Percentiles rank a stretch among this genome's conserved stretches.
Conservation (phyloP, 495 filamentous ascomycete genomes). For the Xanthoparmelia taractica region DNA sequence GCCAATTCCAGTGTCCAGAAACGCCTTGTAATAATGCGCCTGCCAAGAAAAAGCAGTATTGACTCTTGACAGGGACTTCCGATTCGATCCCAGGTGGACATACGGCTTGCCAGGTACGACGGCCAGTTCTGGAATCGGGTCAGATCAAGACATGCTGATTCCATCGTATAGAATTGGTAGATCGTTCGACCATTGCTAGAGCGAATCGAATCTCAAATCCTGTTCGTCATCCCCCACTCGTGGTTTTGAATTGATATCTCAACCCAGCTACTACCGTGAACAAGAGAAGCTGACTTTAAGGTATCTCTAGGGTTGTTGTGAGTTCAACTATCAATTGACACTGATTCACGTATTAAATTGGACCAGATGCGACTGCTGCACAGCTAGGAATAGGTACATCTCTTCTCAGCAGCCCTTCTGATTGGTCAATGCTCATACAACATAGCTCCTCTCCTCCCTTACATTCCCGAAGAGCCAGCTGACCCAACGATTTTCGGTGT, state of each 20-base stretch:
- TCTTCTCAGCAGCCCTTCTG: background rate
- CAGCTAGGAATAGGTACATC: constrained; percentile 52
- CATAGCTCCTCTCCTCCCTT: constrained; percentile 73
- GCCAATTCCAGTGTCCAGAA: background rate
- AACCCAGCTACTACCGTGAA: background rate
- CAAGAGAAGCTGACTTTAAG: background rate
- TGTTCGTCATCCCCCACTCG: constrained; percentile 58
- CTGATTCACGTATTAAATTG: background rate
- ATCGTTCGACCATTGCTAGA: constrained; percentile 65
- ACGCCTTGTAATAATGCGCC: background rate
- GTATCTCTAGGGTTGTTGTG: background rate
- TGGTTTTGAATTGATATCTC: background rate
- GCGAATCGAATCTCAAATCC: constrained; percentile 89
- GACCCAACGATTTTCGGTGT: constrained; percentile 87
- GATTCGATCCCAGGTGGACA: constrained; percentile 85
- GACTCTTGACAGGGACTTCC: constrained; percentile 53
- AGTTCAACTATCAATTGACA: background rate
- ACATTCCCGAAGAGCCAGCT: constrained; percentile 44
- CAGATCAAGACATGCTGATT: background rate
- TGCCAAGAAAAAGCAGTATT: background rate
- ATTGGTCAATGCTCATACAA: background rate
- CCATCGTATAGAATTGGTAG: constrained; percentile 54
- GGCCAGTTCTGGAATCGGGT: background rate
- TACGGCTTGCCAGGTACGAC: constrained; percentile 67
- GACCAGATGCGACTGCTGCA: constrained; percentile 66